phyloP scores from a whole-genome alignment of 441 rosid species.

The Isatis lusitanica region DNA sequence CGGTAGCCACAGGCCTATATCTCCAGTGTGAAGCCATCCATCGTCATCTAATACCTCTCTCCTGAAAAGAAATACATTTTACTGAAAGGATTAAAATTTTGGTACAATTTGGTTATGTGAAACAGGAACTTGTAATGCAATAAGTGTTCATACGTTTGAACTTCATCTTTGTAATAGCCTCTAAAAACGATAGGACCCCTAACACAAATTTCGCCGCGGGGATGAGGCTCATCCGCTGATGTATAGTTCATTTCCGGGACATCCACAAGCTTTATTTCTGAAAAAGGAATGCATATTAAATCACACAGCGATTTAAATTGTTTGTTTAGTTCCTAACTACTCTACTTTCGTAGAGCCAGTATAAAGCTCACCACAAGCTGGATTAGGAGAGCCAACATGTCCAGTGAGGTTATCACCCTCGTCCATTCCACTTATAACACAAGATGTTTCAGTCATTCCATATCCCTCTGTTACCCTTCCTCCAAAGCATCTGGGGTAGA shows the following conservation, averaged over 20 bases:
- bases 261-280: slow-evolving; percentile 97
- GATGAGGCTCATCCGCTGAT: slow-evolving; percentile 83
- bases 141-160: slow-evolving; percentile 65
- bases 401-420: slow-evolving; percentile 78
- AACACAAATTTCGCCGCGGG: slow-evolving; percentile 97
- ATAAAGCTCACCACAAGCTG: slow-evolving; percentile 80
- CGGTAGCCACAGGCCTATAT: slow-evolving; percentile 86
- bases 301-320: not conserved
- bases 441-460: slow-evolving; percentile 98
- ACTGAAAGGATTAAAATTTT: slow-evolving; percentile 2
- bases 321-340: slow-evolving; percentile 6
- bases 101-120: slow-evolving; percentile 9
- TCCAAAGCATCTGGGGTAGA: slow-evolving; percentile 77
- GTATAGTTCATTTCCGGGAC: slow-evolving; percentile 98
- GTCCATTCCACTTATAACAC: slow-evolving; percentile 71
- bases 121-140: slow-evolving; percentile 15
- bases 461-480: slow-evolving; percentile 82
- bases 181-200: slow-evolving; percentile 86
- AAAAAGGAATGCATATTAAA: slow-evolving; percentile 26
- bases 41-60: slow-evolving; percentile 89
- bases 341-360: not conserved
- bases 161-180: slow-evolving; percentile 95
- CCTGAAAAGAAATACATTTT: slow-evolving; percentile 45
- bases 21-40: slow-evolving; percentile 98
- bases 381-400: slow-evolving; percentile 97